phyloP scores from a whole-genome alignment of 2,329 filamentous ascomycete genomes.

The Beauveria caledonica region DNA sequence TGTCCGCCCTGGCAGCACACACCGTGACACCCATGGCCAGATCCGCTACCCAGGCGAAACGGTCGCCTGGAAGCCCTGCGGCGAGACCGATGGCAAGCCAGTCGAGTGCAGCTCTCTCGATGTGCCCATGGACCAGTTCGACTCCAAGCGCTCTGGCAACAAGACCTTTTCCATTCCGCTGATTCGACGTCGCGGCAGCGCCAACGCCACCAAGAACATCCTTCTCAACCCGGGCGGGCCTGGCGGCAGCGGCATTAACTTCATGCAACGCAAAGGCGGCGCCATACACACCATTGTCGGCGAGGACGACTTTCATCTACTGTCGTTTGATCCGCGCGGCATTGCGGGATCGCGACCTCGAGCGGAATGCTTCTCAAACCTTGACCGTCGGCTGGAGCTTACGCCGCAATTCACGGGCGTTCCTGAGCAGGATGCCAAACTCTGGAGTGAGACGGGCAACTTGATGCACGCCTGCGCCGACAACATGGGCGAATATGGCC shows the following conservation, averaged over 20 bases:
- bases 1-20: neutral
- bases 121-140: conserved; percentile 41
- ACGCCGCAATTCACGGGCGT: conserved; percentile 18
- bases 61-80: conserved; percentile 32
- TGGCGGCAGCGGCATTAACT: conserved; percentile 34
- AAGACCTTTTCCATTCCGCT: conserved; percentile 37
- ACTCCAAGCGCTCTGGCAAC: conserved; percentile 21
- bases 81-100: conserved; percentile 24
- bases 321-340: conserved; percentile 41
- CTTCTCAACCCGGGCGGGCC: conserved; percentile 42
- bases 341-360: conserved; percentile 23
- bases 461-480: conserved; percentile 13
- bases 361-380: conserved; percentile 32
- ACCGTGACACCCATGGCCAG: neutral
- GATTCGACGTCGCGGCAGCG: conserved; percentile 34
- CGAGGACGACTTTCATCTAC: conserved; percentile 34
- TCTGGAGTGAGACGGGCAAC: conserved; percentile 33
- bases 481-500: conserved; percentile 3
- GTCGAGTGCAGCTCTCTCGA: conserved; percentile 36
- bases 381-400: conserved; percentile 22
- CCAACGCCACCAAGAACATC: conserved; percentile 34
- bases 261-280: conserved; percentile 29
- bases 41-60: conserved; percentile 25
- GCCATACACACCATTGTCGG: conserved; percentile 29
- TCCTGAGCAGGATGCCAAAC: conserved; percentile 24